These are phyloP conservation scores for Aspergillus ibericus DNA, from an alignment of 2,329 filamentous ascomycete genomes.

Conservation along the genomic window DNA sequence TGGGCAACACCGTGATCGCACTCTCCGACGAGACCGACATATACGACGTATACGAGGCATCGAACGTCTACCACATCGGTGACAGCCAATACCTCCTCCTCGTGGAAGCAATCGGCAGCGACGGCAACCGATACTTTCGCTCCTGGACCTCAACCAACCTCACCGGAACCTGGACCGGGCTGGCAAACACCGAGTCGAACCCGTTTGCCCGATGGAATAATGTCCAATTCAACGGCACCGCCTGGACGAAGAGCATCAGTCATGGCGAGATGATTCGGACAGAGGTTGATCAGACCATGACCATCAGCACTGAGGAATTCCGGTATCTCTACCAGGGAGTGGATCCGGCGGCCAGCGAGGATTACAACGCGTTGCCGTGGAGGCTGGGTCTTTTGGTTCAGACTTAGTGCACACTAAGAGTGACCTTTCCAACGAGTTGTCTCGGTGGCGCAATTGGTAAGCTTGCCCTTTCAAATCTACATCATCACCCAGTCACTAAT, in stretches of 20 bases:
- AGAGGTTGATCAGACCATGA: conserved; percentile 62
- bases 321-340: conserved; percentile 65
- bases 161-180: conserved; percentile 58
- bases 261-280: conserved; percentile 63
- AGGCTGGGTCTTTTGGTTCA: conserved; percentile 43
- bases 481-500: neutral
- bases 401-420: too few relatives aligned
- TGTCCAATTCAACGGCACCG: conserved; percentile 52
- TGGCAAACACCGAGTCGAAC: conserved; percentile 56
- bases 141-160: conserved; percentile 63
- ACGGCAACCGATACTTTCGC: conserved; percentile 63
- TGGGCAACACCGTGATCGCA: conserved; percentile 54
- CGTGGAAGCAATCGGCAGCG: conserved; percentile 60
- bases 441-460: neutral
- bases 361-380: conserved; percentile 57
- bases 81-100: conserved; percentile 64
- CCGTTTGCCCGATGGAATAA: conserved; percentile 69
- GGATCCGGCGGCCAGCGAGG: conserved; percentile 41
- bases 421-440: neutral
- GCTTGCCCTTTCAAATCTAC: neutral
- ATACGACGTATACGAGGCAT: conserved; percentile 63
- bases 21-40: conserved; percentile 53
- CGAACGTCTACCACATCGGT: conserved; percentile 65
- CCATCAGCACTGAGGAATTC: conserved; percentile 64
- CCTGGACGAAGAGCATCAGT: conserved; percentile 67